Base-by-base conservation (phyloP, 352 stramenopile genomes). In the Hyaloperonospora arabidopsidis region DNA sequence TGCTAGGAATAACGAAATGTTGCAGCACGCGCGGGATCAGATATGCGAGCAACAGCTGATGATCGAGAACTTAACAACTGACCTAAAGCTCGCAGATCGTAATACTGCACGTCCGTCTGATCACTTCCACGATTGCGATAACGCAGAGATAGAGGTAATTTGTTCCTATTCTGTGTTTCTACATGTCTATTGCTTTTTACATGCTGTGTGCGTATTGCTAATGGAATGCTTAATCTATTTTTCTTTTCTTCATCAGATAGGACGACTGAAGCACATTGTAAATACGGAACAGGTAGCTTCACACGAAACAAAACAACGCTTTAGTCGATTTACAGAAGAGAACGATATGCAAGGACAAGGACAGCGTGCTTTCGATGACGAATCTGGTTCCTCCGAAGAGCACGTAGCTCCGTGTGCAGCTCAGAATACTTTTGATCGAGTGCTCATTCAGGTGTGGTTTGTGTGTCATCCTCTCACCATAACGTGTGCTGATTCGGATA, bases 61-160 rank as follows among this genome's bases (percentile, higher is more conserved):
- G 28, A 66, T 90, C 18, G 79, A 90, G 23, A 83, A 84, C 39
- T 61, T 85, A 38, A 68, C 77, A 62, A 59, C 57, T 14, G 74
- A 85, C 45, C 57, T 77, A 8, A 65, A 66, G 19, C 38, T 50
- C n/a, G 45, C 44, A 11, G 59, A 66, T 15, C 50, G 54, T 32
- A 61, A 40, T 18, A 43, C 15, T 56, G 36, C 43, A 36, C 45
- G 32, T 45, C 28, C 41, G 7, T 5, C 21, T 25, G 45, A 57
- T 14, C 25, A 59, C n/a, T 29, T 11, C 21, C 68, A 54, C 19
- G 68, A 72, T 38, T 62, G 68, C 28, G 36, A 59, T 4, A 40
- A 56, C 25, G 67, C 75, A 62, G 61, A 83, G 70, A 72, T 85
- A 62, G 61, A 83, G 70, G 74, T 85, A 52, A 17, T 25, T 2